Evolutionary conservation across 179 eudicot species (phyloP).

Genomic region (Actinidia arguta): DNA sequence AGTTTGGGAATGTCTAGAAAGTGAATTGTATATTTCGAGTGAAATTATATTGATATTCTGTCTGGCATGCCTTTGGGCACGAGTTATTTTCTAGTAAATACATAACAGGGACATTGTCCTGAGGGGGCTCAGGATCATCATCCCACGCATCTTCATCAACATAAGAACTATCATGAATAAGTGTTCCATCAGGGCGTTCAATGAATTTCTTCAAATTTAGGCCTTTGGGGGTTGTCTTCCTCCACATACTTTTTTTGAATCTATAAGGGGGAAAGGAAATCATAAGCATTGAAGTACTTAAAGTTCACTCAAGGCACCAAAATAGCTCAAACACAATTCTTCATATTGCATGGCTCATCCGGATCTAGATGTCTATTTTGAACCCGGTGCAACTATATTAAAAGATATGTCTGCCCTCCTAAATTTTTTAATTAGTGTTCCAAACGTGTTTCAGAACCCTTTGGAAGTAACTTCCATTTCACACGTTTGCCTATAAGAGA

Average conservation of each 20-base stretch:
- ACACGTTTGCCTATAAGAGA: neutral
- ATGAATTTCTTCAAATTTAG: constrained; percentile 81
- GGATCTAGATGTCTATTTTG: neutral
- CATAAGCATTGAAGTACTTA: neutral
- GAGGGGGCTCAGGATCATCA: constrained; percentile 56
- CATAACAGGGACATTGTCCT: constrained; percentile 33
- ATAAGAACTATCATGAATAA: constrained; percentile 80
- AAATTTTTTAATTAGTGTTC: neutral
- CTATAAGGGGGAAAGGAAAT: constrained; percentile 37
- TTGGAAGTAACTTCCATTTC: neutral
- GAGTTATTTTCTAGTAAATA: no score
- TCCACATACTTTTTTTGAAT: constrained; percentile 85
- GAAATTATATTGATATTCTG: no score
- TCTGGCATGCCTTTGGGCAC: no score
- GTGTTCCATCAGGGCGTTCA: constrained; percentile 77
- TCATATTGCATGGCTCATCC: neutral
- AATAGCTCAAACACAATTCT: neutral
- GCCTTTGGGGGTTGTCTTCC: constrained; percentile 89
- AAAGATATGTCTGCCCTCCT: neutral
- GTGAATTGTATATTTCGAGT: no score
- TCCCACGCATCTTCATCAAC: constrained; percentile 98
- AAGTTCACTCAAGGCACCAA: neutral
- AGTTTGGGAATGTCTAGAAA: no score
- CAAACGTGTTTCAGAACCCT: neutral
- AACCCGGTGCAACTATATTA: no score